Base-by-base conservation (phyloP, 306 rosid genomes). In the Prinsepia uniflora region DNA sequence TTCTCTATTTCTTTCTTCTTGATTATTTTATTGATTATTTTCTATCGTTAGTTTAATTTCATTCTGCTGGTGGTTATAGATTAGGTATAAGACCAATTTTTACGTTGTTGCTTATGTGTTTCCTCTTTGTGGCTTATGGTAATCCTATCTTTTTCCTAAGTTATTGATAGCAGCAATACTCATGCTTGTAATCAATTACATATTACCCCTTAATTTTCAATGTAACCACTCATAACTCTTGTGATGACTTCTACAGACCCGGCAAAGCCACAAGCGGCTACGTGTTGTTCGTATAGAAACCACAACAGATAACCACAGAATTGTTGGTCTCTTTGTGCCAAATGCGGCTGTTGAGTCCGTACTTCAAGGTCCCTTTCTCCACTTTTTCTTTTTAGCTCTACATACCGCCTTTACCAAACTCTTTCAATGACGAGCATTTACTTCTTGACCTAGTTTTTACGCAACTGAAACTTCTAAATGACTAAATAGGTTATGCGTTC, bases 271-370 rank as follows among this genome's bases (percentile, higher is more conserved):
- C 82, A 87, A 84, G 90, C 87, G 92, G 72, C 88, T 95, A 13
- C 96, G 96, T 20, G 99, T 91, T 64, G 99, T 95, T 72, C 95
- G 96, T 66, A 86, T 89, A 62, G 96, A 87, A 85, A 95, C 99
- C 75, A 89, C 92, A 17, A 76, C 79, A 54, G 96, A 91, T 75
- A 86, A 76, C 59, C 85, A 70, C 79, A 86, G 97, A 62, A 87
- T 95, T 53, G 99, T 95, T 75, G 97, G 99, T 71, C 89, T 95
- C 57, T 91, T 85, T 78, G 96, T 95, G 49, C 97, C 99, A 59
- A 95, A 95, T 77, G 85, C 96, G 61, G 99, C 92, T 13, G 97
- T 95, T 72, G 97, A 91, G 83, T 66, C 84, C 47, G 99, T 94
- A 72, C 99, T 95, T 72, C 92, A 79, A 95, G 99, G 99, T 89